Conservation (phyloP, 73 alveolate species). For the Blepharisma stoltei region DNA sequence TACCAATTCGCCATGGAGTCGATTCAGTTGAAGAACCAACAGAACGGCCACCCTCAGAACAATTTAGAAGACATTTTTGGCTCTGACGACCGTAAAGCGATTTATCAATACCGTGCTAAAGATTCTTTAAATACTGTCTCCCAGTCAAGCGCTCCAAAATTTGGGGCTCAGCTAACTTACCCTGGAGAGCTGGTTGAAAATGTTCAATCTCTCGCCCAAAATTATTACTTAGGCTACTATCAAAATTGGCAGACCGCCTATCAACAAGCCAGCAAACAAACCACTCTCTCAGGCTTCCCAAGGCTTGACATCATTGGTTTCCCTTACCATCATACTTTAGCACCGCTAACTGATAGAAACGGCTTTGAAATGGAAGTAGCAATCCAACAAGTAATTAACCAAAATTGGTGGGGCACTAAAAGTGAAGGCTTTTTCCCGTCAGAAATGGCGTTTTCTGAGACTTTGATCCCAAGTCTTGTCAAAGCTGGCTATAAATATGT, state of each 20-base stretch:
- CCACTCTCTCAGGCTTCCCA: background rate
- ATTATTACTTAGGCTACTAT: background rate
- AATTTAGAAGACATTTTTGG: slow-evolving; percentile 1
- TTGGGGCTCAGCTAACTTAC: slow-evolving; percentile 18
- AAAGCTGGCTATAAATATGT: slow-evolving; percentile 27
- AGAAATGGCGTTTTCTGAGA: slow-evolving; percentile 27
- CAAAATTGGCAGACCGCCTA: slow-evolving; percentile 1
- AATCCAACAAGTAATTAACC: background rate
- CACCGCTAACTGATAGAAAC: background rate
- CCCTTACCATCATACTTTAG: slow-evolving; percentile 24
- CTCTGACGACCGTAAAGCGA: slow-evolving; percentile 13
- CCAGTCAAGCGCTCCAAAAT: slow-evolving; percentile 4
- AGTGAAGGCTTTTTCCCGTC: slow-evolving; percentile 23
- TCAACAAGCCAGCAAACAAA: background rate
- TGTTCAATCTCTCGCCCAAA: background rate
- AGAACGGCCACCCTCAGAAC: slow-evolving; percentile 21
- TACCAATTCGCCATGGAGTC: slow-evolving; percentile 30
- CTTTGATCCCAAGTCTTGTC: background rate
- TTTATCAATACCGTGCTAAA: slow-evolving; percentile 23
- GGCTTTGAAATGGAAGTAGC: background rate
- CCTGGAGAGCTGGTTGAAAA: slow-evolving; percentile 24
- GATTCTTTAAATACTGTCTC: slow-evolving; percentile 3
- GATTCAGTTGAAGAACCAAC: slow-evolving; percentile 13
- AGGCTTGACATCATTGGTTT: slow-evolving; percentile 7
- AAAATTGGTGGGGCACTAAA: background rate